These are phyloP conservation scores for Schoenoplectus tabernaemontani DNA, from an alignment of 202 grass and related monocot genomes.

Conservation along the genomic window DNA sequence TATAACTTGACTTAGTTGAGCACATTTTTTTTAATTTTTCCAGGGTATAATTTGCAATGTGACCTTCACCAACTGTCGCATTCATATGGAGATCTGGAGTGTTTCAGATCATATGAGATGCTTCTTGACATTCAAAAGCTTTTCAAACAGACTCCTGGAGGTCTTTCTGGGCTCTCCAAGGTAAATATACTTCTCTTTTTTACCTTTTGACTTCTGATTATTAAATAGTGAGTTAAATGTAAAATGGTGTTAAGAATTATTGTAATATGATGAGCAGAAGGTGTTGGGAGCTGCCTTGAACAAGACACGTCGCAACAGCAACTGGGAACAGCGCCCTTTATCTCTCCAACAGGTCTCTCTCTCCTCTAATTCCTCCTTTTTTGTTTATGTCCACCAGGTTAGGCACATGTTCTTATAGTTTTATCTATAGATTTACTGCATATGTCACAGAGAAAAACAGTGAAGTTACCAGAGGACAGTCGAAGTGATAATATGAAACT, in stretches of 20 bases:
- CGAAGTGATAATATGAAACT: too few relatives aligned
- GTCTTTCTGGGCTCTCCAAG: constrained; percentile 78
- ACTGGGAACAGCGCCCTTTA: constrained; percentile 86
- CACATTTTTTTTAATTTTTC: background rate
- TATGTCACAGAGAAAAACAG: too few relatives aligned
- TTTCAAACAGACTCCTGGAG: constrained; percentile 72
- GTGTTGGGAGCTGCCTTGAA: constrained; percentile 87
- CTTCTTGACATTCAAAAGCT: constrained; percentile 95
- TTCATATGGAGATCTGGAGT: constrained; percentile 79
- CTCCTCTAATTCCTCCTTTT: background rate
- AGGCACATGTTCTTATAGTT: too few relatives aligned
- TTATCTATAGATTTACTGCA: too few relatives aligned
- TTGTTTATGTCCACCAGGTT: too few relatives aligned
- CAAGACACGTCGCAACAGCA: constrained; percentile 69
- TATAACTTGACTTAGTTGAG: background rate
- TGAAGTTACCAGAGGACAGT: too few relatives aligned
- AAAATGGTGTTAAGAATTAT: background rate
- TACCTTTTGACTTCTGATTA: background rate
- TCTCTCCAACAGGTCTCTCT: constrained; percentile 68
- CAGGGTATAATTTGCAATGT: constrained; percentile 90
- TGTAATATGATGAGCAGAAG: constrained; percentile 35
- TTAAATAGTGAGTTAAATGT: background rate
- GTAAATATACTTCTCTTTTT: constrained; percentile 37
- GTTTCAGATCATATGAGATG: constrained; percentile 86
- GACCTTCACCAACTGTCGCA: constrained; percentile 72